These are phyloP conservation scores for Vitis vinifera DNA, from an alignment of 164 flowering plant species.

Conservation along the genomic window ASM3070453v1 NC_081806.1:5516501-5517000, in stretches of 20 bases:
- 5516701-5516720: not conserved
- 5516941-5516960: too few relatives aligned
- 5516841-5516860: too few relatives aligned
- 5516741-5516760: not conserved
- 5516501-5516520: conserved; percentile 45
- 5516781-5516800: too few relatives aligned
- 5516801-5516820: too few relatives aligned
- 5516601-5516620: conserved; percentile 62
- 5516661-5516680: conserved; percentile 4
- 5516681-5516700: not conserved
- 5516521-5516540: conserved; percentile 74
- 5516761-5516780: not conserved
- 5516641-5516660: conserved; percentile 73
- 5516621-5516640: conserved; percentile 57
- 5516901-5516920: too few relatives aligned
- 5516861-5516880: too few relatives aligned
- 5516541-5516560: conserved; percentile 67
- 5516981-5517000: not conserved
- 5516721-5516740: not conserved
- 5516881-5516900: too few relatives aligned
- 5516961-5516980: not conserved
- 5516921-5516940: too few relatives aligned
- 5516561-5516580: conserved; percentile 64
- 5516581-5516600: conserved; percentile 80
- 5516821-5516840: too few relatives aligned